Conservation (phyloP, 2,329 filamentous ascomycete species). For the Colletotrichum paranaense region DNA sequence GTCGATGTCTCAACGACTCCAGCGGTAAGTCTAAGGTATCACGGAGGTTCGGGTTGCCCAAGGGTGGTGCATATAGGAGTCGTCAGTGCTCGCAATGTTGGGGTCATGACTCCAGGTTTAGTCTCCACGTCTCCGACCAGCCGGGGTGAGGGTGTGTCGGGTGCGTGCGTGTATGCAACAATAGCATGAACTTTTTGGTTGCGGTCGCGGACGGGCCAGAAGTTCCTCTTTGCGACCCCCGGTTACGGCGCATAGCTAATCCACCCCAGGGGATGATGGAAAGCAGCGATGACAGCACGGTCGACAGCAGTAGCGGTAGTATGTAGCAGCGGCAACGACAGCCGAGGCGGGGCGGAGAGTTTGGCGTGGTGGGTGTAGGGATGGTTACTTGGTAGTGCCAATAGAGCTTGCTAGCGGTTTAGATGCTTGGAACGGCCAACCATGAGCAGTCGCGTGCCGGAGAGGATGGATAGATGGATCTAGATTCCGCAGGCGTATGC, state of each 20-base stretch:
- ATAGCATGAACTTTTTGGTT: not conserved
- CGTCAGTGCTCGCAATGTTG: not conserved
- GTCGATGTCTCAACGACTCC: conserved; percentile 5
- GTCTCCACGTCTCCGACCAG: conserved; percentile 24
- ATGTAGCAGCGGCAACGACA: not conserved
- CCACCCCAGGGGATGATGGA: not conserved
- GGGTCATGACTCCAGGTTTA: conserved; percentile 28
- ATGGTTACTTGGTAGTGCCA: not conserved
- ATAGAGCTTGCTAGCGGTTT: not conserved
- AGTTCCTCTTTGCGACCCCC: conserved; percentile 9
- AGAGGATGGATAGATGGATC: not conserved
- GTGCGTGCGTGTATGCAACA: not conserved
- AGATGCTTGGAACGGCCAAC: not conserved
- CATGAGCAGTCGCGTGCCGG: not conserved
- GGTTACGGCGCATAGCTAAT: conserved; percentile 20
- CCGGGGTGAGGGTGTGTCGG: conserved; percentile 14
- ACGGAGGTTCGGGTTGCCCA: conserved; percentile 9
- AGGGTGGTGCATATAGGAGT: conserved; percentile 12
- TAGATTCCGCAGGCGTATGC: not conserved
- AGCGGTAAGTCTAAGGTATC: not conserved
- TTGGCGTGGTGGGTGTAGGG: not conserved
- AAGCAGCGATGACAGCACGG: not conserved
- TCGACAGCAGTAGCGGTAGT: not conserved
- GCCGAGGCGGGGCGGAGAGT: not conserved
- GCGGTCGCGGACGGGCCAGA: conserved; percentile 20